Percentiles rank a stretch among this genome's conserved stretches.
Evolutionary conservation across 2,329 filamentous ascomycete genomes (phyloP).

Genomic region (Penicillium sp.): DNA sequence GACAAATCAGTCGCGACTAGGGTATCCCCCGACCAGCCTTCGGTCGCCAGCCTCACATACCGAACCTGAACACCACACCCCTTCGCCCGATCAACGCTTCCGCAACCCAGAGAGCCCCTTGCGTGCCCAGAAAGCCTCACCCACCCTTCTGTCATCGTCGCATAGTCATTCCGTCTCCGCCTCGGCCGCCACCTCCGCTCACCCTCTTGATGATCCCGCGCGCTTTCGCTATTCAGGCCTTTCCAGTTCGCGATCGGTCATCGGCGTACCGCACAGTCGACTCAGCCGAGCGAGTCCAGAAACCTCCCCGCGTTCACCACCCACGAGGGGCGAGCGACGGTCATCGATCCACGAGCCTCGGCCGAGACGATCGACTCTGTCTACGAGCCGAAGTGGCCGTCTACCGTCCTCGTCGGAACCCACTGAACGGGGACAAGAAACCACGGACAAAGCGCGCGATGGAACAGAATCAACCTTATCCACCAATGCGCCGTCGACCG

Average conservation of each 20-base stretch:
- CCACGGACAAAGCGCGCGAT: conserved; percentile 44
- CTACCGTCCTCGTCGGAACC: conserved; percentile 31
- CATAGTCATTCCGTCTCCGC: conserved; percentile 19
- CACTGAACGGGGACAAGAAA: conserved; percentile 29
- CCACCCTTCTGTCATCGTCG: conserved; percentile 25
- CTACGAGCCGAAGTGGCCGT: conserved; percentile 32
- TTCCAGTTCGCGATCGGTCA: conserved; percentile 31
- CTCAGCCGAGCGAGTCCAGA: conserved; percentile 34
- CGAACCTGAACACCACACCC: conserved; percentile 30
- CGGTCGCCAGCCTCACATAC: conserved; percentile 29
- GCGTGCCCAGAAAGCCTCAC: conserved; percentile 29
- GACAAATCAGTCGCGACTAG: conserved; percentile 30
- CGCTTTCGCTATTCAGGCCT: conserved; percentile 31
- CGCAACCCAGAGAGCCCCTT: conserved; percentile 31
- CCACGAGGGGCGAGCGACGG: conserved; percentile 25
- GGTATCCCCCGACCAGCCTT: conserved; percentile 31
- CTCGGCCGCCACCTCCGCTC: conserved; percentile 26
- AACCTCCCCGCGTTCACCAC: conserved; percentile 26
- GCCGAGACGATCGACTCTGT: conserved; percentile 29
- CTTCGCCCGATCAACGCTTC: conserved; percentile 33
- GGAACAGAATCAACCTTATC: conserved; percentile 83
- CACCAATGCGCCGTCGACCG: conserved; percentile 80
- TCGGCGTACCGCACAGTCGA: conserved; percentile 33
- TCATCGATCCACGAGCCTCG: conserved; percentile 31
- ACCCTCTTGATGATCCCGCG: conserved; percentile 35